Percentiles rank a stretch among this genome's conserved stretches.
These are phyloP conservation scores for Wickerhamomyces rabaulensis DNA, from an alignment of 805 yeast genomes.

Conservation along the genomic window DNA sequence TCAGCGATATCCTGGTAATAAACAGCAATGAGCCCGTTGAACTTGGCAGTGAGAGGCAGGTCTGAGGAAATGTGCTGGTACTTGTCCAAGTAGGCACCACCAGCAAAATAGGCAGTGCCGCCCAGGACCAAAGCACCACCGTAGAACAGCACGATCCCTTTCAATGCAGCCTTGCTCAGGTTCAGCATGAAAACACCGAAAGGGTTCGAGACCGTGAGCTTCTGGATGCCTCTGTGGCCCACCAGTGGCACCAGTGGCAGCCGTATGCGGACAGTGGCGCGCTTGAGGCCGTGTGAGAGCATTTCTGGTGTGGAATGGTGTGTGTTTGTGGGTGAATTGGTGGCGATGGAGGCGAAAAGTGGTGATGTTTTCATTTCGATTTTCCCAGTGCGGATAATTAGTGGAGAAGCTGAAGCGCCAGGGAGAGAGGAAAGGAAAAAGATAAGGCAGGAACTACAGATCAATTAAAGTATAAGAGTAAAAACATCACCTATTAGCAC, in stretches of 20 bases:
- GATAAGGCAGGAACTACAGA: too few species aligned
- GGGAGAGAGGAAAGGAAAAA: too few species aligned
- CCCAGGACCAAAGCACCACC: slow-evolving; percentile 7
- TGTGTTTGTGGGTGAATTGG: too few species aligned
- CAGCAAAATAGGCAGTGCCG: slow-evolving; percentile 3
- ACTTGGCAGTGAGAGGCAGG: slow-evolving; percentile 4
- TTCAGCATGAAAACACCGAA: slow-evolving; percentile 3
- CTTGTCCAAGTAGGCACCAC: slow-evolving; percentile 6
- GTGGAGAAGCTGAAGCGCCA: too few species aligned
- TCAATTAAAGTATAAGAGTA: too few species aligned
- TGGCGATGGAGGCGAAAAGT: too few species aligned
- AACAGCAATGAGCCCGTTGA: slow-evolving; percentile 28
- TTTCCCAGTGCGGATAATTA: background rate
- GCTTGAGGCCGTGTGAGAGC: background rate
- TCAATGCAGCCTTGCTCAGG: slow-evolving; percentile 9
- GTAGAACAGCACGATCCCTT: slow-evolving; percentile 13
- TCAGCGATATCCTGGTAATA: slow-evolving; percentile 32
- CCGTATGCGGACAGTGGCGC: background rate
- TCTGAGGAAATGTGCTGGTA: slow-evolving; percentile 9
- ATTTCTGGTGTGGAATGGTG: too few species aligned
- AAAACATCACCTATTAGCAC: too few species aligned
- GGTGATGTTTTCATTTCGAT: background rate
- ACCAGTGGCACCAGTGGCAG: background rate
- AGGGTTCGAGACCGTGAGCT: slow-evolving; percentile 1
- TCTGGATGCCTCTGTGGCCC: background rate